These are phyloP conservation scores for Filosporella fistucella DNA, from an alignment of 495 filamentous ascomycete genomes.

Conservation along the genomic window DNA sequence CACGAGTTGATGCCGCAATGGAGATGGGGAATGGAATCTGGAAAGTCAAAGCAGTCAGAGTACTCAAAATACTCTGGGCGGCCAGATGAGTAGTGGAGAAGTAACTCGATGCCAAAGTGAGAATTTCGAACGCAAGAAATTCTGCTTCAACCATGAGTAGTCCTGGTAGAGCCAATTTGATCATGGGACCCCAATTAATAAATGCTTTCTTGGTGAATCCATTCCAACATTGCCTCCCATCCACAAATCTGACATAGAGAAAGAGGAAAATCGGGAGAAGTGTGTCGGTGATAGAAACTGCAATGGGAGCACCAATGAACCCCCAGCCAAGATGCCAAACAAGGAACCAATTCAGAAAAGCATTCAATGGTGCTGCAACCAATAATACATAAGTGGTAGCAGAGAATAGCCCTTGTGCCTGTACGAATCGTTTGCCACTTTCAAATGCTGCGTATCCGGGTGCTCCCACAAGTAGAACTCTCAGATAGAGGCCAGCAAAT, in stretches of 20 bases:
- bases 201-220: slow-evolving; percentile 68
- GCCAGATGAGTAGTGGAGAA: slow-evolving; percentile 65
- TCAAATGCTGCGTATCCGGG: slow-evolving; percentile 69
- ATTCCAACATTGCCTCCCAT: slow-evolving; percentile 81
- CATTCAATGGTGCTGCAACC: slow-evolving; percentile 61
- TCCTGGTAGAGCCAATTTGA: slow-evolving; percentile 77
- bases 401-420: slow-evolving; percentile 67
- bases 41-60: slow-evolving; percentile 50
- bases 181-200: slow-evolving; percentile 82
- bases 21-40: slow-evolving; percentile 59
- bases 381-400: slow-evolving; percentile 64
- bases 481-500: slow-evolving; percentile 65
- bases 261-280: slow-evolving; percentile 74
- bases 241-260: slow-evolving; percentile 69
- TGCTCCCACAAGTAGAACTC: slow-evolving; percentile 57
- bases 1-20: slow-evolving; percentile 57
- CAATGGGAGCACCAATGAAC: slow-evolving; percentile 79
- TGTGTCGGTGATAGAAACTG: slow-evolving; percentile 76
- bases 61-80: slow-evolving; percentile 55
- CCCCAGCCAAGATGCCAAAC: slow-evolving; percentile 72
- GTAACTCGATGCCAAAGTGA: slow-evolving; percentile 68
- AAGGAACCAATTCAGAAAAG: slow-evolving; percentile 62
- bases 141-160: slow-evolving; percentile 92
- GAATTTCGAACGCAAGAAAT: slow-evolving; percentile 77
- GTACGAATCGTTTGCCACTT: slow-evolving; percentile 64